phyloP scores from a whole-genome alignment of 805 yeast genomes.

The Wickerhamomyces queroliae region DNA sequence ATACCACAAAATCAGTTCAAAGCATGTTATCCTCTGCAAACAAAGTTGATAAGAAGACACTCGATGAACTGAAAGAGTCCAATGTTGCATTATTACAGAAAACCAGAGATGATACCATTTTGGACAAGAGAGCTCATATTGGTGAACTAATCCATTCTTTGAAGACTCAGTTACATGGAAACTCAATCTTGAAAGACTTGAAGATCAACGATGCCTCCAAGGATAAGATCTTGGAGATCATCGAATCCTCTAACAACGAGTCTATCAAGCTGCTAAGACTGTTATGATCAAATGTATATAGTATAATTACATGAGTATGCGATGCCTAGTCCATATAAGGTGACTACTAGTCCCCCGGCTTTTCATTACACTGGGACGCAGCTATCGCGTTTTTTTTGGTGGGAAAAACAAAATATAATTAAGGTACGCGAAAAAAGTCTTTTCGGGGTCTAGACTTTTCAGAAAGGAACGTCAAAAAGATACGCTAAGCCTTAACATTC shows the following conservation, averaged over 20 bases:
- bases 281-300: constrained; percentile 7
- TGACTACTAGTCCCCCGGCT: too few relatives aligned
- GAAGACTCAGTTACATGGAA: constrained; percentile 1
- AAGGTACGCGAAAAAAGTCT: too few relatives aligned
- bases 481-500: too few relatives aligned
- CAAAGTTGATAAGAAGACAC: constrained; percentile 4
- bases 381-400: too few relatives aligned
- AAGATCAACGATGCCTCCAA: constrained; percentile 4
- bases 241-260: constrained; percentile 14
- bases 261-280: constrained; percentile 15
- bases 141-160: not conserved
- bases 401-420: too few relatives aligned
- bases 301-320: not conserved
- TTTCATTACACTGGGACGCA: too few relatives aligned
- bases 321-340: too few relatives aligned
- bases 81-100: constrained; percentile 8
- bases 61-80: constrained; percentile 13
- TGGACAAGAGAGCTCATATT: constrained; percentile 5
- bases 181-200: constrained; percentile 7
- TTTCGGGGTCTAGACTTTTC: too few relatives aligned
- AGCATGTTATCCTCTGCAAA: constrained; percentile 4
- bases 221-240: constrained; percentile 13
- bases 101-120: constrained; percentile 14
- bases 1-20: constrained; percentile 16
- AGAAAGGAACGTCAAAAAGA: too few relatives aligned